Evolutionary conservation across 2,329 filamentous ascomycete species (phyloP), one percentile per base, ranked within the genome.

Genomic region (Davidsoniella neocaledoniae): DNA sequence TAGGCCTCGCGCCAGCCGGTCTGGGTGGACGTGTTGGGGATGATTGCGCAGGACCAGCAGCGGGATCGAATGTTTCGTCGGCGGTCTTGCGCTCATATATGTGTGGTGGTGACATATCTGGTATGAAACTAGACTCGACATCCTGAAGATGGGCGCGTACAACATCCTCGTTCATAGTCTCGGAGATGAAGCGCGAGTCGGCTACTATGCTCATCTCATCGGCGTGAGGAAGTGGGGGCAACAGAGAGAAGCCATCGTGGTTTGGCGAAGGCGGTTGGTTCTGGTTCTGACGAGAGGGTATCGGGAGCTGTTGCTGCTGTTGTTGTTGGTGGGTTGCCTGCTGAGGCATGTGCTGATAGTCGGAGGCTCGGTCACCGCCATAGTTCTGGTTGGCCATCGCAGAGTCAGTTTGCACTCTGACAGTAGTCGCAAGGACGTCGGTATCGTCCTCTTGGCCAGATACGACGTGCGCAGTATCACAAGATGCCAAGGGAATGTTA

Each of bases 121-220:
- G 72, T 49, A 78, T 60, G 57, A 81, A 81, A 63, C 77, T 81
- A 33, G 77, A 81, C 58, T 82, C 78, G 54, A 80, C 70, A 57
- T 81, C 77, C 56, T 73, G 69, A 17, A 81, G 61, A 58, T 80
- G 76, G 50, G 71, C 69, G 54, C 70, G 67, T 17, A 78, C 67
- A 41, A 68, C 68, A 43, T 70, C 67, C 55, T 77, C 73, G 41
- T 69, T 70, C 40, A 74, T 59, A 3, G 72, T 73, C 49, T 76
- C 71, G 49, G 69, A 64, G 44, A 49, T 46, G 10, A 53, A 40
- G 44, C 51, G 51, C 47, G 36, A 61, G 47, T 64, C 59, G 45
- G 59, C 58, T 37, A 63, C 54, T 21, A 59, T 43, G 49, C 58
- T 60, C 38, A 51, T 40, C 42, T 50, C 49, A 10, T 51, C 49